A percentile compares a stretch with the other conserved stretches of the same genome.
Evolutionary conservation across 768 basidiomycete species (phyloP).

Genomic region (Podaxis sp.): DNA sequence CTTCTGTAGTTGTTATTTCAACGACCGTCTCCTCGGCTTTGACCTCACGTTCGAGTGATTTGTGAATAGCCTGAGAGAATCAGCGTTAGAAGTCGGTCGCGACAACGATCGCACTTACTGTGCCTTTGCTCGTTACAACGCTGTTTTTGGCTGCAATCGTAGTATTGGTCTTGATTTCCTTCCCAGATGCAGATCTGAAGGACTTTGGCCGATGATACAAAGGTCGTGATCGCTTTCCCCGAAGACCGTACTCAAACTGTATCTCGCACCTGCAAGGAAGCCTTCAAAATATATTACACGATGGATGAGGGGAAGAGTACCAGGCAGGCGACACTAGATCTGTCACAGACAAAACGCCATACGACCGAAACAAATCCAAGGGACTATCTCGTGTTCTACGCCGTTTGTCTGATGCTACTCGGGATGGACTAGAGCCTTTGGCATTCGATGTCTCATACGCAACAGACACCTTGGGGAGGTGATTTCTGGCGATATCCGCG

Average conservation of each 20-base stretch:
- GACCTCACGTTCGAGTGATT: slow-evolving; percentile 73
- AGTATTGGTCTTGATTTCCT: slow-evolving; percentile 54
- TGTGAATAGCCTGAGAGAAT: slow-evolving; percentile 63
- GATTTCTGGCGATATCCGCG: slow-evolving; percentile 27
- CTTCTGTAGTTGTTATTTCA: slow-evolving; percentile 53
- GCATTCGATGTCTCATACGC: slow-evolving; percentile 6
- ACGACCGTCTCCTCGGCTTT: slow-evolving; percentile 57
- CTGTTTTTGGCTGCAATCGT: slow-evolving; percentile 57
- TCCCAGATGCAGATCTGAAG: slow-evolving; percentile 59
- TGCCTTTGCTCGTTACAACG: slow-evolving; percentile 49
- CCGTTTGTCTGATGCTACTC: background rate
- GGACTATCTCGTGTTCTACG: background rate
- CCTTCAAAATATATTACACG: background rate
- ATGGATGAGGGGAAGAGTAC: slow-evolving; percentile 33
- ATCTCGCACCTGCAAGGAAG: slow-evolving; percentile 66
- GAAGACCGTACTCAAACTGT: slow-evolving; percentile 74
- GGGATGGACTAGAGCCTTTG: background rate
- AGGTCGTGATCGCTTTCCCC: slow-evolving; percentile 52
- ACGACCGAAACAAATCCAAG: slow-evolving; percentile 42
- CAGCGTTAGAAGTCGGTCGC: slow-evolving; percentile 2
- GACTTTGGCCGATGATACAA: slow-evolving; percentile 50
- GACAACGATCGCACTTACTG: slow-evolving; percentile 35
- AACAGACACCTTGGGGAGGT: slow-evolving; percentile 11
- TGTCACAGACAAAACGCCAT: slow-evolving; percentile 55
- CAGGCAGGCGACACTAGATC: slow-evolving; percentile 64